Evolutionary conservation across 208 protist species (phyloP).

Genomic region (Baffinella frigidus): DNA sequence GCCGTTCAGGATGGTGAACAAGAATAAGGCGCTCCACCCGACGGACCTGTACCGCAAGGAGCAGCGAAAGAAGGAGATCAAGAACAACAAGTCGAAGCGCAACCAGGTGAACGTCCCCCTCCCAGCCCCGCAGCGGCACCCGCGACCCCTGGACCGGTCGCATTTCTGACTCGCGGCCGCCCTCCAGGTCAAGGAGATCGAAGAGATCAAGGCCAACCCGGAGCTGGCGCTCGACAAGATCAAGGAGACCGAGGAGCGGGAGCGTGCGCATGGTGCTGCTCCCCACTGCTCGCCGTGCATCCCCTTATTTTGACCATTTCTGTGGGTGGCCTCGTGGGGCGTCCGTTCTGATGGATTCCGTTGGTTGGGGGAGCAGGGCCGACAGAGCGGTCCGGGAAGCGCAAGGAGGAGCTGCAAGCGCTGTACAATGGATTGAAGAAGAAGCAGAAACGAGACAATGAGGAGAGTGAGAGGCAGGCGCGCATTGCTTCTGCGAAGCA

Average conservation of each 20-base stretch:
- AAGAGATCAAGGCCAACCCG: slow-evolving; percentile 45
- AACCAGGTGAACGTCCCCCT: not conserved
- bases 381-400: not conserved
- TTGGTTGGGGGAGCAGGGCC: no score
- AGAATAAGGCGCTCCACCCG: slow-evolving; percentile 14
- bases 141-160: not conserved
- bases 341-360: no score
- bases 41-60: slow-evolving; percentile 42
- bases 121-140: no score
- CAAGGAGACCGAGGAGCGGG: slow-evolving; percentile 38
- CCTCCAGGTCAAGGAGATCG: slow-evolving; percentile 30
- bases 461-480: slow-evolving; percentile 1
- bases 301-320: no score
- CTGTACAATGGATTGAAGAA: slow-evolving; percentile 26
- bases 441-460: slow-evolving; percentile 22
- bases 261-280: slow-evolving; percentile 18
- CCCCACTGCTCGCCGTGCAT: no score
- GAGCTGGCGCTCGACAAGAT: not conserved
- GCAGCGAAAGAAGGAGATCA: slow-evolving; percentile 43
- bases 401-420: slow-evolving; percentile 42
- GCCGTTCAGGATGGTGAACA: slow-evolving; percentile 36
- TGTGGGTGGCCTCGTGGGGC: no score
- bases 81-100: slow-evolving; percentile 21
- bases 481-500: not conserved
- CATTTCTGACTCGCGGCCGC: not conserved